phyloP scores from a whole-genome alignment of 768 basidiomycete species.

The Mrakia blollopis region DNA sequence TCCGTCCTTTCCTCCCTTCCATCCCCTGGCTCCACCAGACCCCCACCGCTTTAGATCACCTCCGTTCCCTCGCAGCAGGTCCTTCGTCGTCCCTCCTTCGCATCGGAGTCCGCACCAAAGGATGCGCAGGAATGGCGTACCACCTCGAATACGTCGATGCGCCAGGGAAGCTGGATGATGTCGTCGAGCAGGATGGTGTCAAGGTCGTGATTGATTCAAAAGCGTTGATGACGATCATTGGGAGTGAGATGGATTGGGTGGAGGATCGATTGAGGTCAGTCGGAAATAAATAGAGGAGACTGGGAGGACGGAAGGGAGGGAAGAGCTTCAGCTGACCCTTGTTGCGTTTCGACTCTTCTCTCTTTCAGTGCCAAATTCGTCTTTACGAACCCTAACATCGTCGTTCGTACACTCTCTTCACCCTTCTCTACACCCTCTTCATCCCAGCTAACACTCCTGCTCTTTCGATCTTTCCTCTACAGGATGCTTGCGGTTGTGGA shows the following conservation, averaged over 20 bases:
- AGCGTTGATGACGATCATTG: conserved; percentile 95
- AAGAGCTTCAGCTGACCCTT: background rate
- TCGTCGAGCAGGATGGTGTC: conserved; percentile 92
- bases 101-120: conserved; percentile 93
- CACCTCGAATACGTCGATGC: conserved; percentile 92
- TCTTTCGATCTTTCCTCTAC: background rate
- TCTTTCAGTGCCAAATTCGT: conserved; percentile 36
- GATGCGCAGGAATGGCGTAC: conserved; percentile 85
- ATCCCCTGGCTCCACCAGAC: too few relatives aligned
- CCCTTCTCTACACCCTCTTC: background rate
- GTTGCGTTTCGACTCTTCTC: background rate
- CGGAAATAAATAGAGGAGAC: conserved; percentile 70
- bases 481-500: conserved; percentile 33
- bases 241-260: conserved; percentile 98
- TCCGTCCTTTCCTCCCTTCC: too few relatives aligned
- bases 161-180: conserved; percentile 87
- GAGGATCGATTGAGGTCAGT: conserved; percentile 79
- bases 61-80: background rate
- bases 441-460: background rate
- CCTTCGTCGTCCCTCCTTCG: conserved; percentile 52
- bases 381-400: conserved; percentile 35
- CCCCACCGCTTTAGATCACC: conserved; percentile 11
- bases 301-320: background rate
- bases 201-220: conserved; percentile 91
- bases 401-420: conserved; percentile 1